Base-by-base conservation (phyloP, 2,329 filamentous ascomycete genomes). In the Diaporthe sp. region DNA sequence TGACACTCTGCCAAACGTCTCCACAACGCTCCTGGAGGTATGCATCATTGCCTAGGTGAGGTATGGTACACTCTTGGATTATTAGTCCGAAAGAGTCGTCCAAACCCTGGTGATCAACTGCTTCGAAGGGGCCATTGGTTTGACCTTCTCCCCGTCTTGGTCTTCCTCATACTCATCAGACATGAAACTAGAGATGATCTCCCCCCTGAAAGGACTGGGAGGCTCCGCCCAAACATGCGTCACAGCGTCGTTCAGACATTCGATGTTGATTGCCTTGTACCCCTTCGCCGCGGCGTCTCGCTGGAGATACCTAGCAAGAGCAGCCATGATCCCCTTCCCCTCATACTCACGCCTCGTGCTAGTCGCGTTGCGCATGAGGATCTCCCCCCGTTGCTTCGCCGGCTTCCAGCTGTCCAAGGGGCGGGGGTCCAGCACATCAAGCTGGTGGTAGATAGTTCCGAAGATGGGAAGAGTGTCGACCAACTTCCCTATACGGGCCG, bases 181-280 rank as follows among this genome's bases (percentile, higher is more conserved):
- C 12, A 31, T 51, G 47, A 72, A 63, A 25, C 47, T 51, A 17
- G 55, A 25, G 31, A 75, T 15, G n/a, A 75, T 28, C 31, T 71
- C 47, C 5, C 63, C 76, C 28, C 60, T 73, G 71, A 81, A 82
- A 60, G 81, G 81, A 65, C 61, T 70, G 2, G 81, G 81, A 63
- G 79, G 79, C 37, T 80, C 75, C 17, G 68, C 68, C 80, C 81
- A 82, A 15, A 81, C 80, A 15, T 79, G 73, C 6, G n/a, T 75
- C 22, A 82, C 81, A 6, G 79, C 79, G 39, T 78, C 78, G n/a
- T 77, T 70, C 5, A 76, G 57, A 25, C 75, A 78, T 47, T 80
- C 80, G 28, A 83, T 80, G 74, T 82, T 80, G 39, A 81, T 80
- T 1, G 71, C 80, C 37, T 78, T 72, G 67, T 78, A 83, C 12